A percentile compares a stretch with the other conserved stretches of the same genome.
Evolutionary conservation across 1,139 yeast species (phyloP).

Genomic region (Taphrina populina): DNA sequence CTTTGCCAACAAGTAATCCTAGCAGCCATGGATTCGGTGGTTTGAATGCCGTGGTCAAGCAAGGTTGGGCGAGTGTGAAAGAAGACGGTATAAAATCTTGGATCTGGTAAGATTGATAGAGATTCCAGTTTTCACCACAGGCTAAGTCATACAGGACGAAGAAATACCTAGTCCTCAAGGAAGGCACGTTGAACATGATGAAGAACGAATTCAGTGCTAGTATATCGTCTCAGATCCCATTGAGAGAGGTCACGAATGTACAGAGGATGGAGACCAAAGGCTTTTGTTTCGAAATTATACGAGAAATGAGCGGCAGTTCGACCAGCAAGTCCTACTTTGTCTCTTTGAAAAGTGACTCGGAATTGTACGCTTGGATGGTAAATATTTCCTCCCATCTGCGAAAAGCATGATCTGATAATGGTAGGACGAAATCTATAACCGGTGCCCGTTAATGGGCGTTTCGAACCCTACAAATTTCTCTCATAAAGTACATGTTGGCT

Average conservation of each 20-base stretch:
- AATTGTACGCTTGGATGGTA: constrained; percentile 87
- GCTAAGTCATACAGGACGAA: constrained; percentile 48
- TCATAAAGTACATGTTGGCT: constrained; percentile 52
- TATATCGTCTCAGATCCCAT: constrained; percentile 48
- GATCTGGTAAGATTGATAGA: constrained; percentile 59
- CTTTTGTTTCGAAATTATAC: constrained; percentile 74
- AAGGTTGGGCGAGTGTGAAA: constrained; percentile 88
- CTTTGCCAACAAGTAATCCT: constrained; percentile 27
- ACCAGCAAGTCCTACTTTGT: constrained; percentile 57
- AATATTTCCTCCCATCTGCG: constrained; percentile 63
- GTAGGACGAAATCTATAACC: constrained; percentile 33
- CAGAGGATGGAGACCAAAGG: constrained; percentile 66
- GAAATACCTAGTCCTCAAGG: constrained; percentile 73
- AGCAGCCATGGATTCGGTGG: constrained; percentile 28
- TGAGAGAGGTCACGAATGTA: constrained; percentile 58
- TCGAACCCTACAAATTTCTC: constrained; percentile 44
- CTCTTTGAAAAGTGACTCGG: constrained; percentile 74
- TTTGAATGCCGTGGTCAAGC: constrained; percentile 41
- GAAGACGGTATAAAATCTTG: constrained; percentile 78
- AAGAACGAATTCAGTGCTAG: constrained; percentile 56
- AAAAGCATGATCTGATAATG: neutral
- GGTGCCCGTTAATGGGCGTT: constrained; percentile 78
- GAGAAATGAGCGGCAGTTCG: constrained; percentile 50
- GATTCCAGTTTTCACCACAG: neutral
- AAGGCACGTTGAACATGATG: constrained; percentile 70